Conservation (phyloP, 768 basidiomycete genomes). For the Amanita thiersii region DNA sequence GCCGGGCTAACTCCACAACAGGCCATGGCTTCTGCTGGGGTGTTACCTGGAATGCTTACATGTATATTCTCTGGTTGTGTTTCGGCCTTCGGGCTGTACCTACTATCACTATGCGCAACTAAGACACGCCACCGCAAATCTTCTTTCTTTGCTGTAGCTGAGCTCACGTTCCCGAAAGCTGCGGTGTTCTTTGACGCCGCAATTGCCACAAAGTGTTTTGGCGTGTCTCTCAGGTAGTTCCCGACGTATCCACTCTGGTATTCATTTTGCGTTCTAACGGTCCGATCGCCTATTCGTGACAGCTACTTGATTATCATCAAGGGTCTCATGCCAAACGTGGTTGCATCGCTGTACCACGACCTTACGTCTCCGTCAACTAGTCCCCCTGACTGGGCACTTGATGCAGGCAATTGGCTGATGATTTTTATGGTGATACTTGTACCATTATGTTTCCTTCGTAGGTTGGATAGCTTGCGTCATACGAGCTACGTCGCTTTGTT, state of each 20-base stretch:
- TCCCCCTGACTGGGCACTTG: constrained; percentile 70
- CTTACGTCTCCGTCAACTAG: constrained; percentile 53
- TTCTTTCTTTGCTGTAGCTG: constrained; percentile 77
- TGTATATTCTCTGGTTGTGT: constrained; percentile 75
- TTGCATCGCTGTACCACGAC: constrained; percentile 74
- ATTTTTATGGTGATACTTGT: constrained; percentile 69
- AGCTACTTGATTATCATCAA: constrained; percentile 92
- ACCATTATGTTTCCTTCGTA: constrained; percentile 78
- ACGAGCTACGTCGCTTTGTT: constrained; percentile 90
- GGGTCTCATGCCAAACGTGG: constrained; percentile 88
- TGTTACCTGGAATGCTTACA: constrained; percentile 86
- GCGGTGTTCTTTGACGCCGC: constrained; percentile 89
- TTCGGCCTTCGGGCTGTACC: constrained; percentile 80
- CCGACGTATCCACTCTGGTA: too few species aligned
- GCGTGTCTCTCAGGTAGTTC: constrained; percentile 81
- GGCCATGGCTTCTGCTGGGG: constrained; percentile 87
- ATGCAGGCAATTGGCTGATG: constrained; percentile 77
- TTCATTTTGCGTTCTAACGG: constrained; percentile 8
- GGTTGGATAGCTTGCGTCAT: constrained; percentile 79
- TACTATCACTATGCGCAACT: constrained; percentile 78
- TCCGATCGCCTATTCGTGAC: background rate
- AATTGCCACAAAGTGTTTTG: constrained; percentile 94
- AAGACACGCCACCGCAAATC: constrained; percentile 65
- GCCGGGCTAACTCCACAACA: constrained; percentile 19
- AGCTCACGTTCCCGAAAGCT: constrained; percentile 84